These are phyloP conservation scores for Helianthus annuus DNA, from an alignment of 129 eudicot species.

Conservation along the genomic window DNA sequence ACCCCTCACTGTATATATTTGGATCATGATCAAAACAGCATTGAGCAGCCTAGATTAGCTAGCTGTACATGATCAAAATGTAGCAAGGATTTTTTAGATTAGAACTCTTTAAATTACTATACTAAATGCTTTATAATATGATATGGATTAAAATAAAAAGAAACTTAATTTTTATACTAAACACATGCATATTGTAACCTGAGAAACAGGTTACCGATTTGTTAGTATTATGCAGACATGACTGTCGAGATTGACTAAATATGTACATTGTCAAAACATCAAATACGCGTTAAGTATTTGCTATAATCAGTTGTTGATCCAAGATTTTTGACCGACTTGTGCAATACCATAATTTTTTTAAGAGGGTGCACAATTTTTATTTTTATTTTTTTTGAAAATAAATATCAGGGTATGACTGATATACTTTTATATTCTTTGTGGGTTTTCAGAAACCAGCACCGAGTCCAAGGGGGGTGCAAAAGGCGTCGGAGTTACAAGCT, in stretches of 20 bases:
- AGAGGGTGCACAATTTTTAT: neutral
- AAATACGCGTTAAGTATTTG: neutral
- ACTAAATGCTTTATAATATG: neutral
- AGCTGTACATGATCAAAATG: neutral
- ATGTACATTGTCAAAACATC: neutral
- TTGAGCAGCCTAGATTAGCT: neutral
- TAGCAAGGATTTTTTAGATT: neutral
- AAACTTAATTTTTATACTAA: neutral
- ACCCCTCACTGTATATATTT: neutral
- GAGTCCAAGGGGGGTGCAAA: constrained; percentile 42
- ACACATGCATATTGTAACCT: neutral
- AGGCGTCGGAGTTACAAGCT: constrained; percentile 78
- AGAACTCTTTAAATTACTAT: neutral
- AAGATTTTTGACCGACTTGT: neutral
- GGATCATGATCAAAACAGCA: neutral
- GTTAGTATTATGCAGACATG: neutral
- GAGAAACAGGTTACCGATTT: neutral
- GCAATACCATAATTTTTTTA: neutral
- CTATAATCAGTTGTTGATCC: neutral
- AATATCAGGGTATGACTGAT: neutral
- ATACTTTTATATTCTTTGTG: neutral
- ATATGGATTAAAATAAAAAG: neutral
- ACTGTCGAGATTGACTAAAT: neutral
- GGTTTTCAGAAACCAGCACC: constrained; percentile 66
- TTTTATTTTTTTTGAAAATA: neutral